These are phyloP conservation scores for Exserohilum rostratum DNA, from an alignment of 2,329 filamentous ascomycete genomes.

Conservation along the genomic window DNA sequence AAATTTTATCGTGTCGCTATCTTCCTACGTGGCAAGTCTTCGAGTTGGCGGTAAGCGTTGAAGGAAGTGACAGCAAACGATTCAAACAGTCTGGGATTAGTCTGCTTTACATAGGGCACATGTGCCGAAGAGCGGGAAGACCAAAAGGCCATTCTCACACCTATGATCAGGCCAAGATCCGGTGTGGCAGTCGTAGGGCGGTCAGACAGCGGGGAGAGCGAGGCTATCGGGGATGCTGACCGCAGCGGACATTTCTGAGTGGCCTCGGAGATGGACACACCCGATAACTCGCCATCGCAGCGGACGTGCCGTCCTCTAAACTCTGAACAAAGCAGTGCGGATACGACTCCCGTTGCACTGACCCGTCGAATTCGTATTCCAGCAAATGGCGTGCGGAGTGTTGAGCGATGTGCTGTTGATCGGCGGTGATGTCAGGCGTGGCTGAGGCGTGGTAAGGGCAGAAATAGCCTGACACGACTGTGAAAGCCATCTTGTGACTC, in stretches of 20 bases:
- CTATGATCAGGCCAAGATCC: slow-evolving; percentile 12
- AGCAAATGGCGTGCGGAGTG: slow-evolving; percentile 13
- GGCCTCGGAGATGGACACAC: slow-evolving; percentile 5
- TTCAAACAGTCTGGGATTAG: not conserved
- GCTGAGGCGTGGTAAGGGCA: slow-evolving; percentile 12
- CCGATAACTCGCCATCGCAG: slow-evolving; percentile 1
- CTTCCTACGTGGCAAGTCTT: not conserved
- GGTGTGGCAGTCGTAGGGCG: slow-evolving; percentile 16
- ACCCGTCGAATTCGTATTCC: slow-evolving; percentile 11
- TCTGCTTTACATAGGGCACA: slow-evolving; percentile 9
- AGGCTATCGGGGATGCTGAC: slow-evolving; percentile 23
- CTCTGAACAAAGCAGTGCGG: not conserved
- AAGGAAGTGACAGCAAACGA: slow-evolving; percentile 1
- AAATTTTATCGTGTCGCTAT: not conserved
- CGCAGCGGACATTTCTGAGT: slow-evolving; percentile 21
- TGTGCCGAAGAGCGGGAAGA: slow-evolving; percentile 3
- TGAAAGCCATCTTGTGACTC: slow-evolving; percentile 2
- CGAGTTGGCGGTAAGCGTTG: not conserved
- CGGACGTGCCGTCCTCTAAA: slow-evolving; percentile 5
- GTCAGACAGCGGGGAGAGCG: slow-evolving; percentile 20
- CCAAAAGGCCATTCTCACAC: slow-evolving; percentile 2
- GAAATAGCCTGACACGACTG: slow-evolving; percentile 2
- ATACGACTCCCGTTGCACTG: slow-evolving; percentile 1
- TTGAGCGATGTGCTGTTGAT: slow-evolving; percentile 14
- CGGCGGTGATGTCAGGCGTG: slow-evolving; percentile 13